A percentile compares a stretch with the other conserved stretches of the same genome.
Evolutionary conservation across 306 rosid species (phyloP).

Genomic region (Pachyrhizus erosus): DNA sequence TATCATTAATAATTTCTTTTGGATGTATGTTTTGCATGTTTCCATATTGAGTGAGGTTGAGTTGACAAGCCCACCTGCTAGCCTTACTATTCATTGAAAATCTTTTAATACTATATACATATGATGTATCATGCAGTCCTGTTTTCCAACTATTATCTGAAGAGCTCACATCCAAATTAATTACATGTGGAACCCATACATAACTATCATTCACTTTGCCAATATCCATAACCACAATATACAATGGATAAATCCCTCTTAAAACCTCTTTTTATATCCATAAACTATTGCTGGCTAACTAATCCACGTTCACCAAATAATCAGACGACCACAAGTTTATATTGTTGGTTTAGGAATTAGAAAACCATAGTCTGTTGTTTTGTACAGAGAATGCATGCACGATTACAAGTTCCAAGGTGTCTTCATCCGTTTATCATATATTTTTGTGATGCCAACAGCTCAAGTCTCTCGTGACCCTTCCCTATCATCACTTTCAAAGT

Average conservation of each 20-base stretch:
- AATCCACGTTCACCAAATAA: not conserved
- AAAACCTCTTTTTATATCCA: constrained; percentile 11
- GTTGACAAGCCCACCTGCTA: constrained; percentile 32
- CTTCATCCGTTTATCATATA: constrained; percentile 21
- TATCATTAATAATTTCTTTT: constrained; percentile 33
- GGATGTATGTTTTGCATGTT: constrained; percentile 3
- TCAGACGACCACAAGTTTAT: constrained; percentile 32
- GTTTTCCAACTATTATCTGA: constrained; percentile 18
- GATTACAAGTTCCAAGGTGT: constrained; percentile 45
- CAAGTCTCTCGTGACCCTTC: constrained; percentile 29
- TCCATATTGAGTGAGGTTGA: constrained; percentile 11
- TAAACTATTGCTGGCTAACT: constrained; percentile 16
- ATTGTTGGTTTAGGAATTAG: constrained; percentile 17
- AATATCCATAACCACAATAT: constrained; percentile 26
- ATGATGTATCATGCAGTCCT: constrained; percentile 27
- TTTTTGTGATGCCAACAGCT: constrained; percentile 23
- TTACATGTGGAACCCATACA: constrained; percentile 44
- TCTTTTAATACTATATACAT: constrained; percentile 4
- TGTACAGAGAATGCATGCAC: constrained; percentile 32
- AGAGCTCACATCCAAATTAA: constrained; percentile 41
- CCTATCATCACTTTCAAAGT: constrained; percentile 25
- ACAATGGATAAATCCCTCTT: constrained; percentile 19
- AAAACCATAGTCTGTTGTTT: constrained; percentile 22
- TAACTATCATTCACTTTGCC: constrained; percentile 13
- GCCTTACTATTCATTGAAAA: constrained; percentile 43